A percentile compares a stretch with the other conserved stretches of the same genome.
Conservation (phyloP, 164 flowering plant species). For the Magnolia kwangsiensis region DNA sequence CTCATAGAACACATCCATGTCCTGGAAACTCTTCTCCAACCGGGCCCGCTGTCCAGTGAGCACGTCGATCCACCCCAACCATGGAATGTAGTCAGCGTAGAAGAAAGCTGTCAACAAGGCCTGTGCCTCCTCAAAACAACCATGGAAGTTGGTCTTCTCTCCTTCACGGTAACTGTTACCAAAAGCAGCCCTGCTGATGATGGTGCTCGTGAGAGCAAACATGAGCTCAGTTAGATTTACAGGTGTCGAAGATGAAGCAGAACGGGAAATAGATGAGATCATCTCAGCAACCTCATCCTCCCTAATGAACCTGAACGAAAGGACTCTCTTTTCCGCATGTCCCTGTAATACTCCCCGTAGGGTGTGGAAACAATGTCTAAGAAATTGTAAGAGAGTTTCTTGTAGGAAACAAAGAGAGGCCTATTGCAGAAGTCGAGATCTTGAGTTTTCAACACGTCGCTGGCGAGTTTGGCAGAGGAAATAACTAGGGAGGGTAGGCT, state of each 20-base stretch:
- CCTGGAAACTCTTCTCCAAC: slow-evolving; percentile 24
- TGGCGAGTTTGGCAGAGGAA: slow-evolving; percentile 1
- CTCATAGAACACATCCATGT: slow-evolving; percentile 27
- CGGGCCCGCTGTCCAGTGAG: slow-evolving; percentile 21
- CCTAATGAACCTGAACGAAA: not conserved
- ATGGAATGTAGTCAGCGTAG: slow-evolving; percentile 38
- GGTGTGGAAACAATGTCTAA: not conserved
- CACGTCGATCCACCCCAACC: slow-evolving; percentile 36
- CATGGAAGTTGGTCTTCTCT: not conserved
- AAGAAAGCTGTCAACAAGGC: slow-evolving; percentile 16
- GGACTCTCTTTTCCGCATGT: not conserved
- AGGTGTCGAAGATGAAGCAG: not conserved
- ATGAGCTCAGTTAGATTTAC: slow-evolving; percentile 23
- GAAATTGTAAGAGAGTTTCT: slow-evolving; percentile 6
- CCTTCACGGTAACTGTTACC: slow-evolving; percentile 21
- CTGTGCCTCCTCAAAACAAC: slow-evolving; percentile 13
- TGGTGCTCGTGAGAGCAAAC: slow-evolving; percentile 9
- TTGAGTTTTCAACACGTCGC: slow-evolving; percentile 14
- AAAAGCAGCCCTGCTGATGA: slow-evolving; percentile 26
- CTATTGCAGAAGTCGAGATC: slow-evolving; percentile 13
- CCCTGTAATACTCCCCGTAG: not conserved
- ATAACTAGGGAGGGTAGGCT: not conserved
- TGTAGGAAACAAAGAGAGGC: slow-evolving; percentile 5
- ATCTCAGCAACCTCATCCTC: not conserved
- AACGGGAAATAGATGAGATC: not conserved